Conservation (phyloP, 2,329 filamentous ascomycete species). For the Scopulariopsis brevicaulis region DNA sequence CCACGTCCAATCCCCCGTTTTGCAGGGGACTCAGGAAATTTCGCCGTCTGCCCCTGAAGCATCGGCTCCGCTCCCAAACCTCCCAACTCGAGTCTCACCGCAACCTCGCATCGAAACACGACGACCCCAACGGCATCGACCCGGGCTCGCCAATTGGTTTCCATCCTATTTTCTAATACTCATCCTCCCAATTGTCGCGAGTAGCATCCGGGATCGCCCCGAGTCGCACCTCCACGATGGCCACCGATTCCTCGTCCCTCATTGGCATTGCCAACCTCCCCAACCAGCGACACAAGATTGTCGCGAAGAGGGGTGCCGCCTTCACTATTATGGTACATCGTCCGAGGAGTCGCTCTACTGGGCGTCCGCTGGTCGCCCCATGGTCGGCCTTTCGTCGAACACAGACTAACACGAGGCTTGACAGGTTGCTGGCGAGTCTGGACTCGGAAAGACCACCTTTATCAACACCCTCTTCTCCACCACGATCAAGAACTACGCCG, state of each 20-base stretch:
- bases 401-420: slow-evolving; percentile 6
- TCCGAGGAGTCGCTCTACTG: not conserved
- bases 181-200: slow-evolving; percentile 1
- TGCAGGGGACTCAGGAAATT: slow-evolving; percentile 5
- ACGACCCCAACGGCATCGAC: slow-evolving; percentile 1
- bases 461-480: slow-evolving; percentile 99
- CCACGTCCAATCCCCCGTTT: slow-evolving; percentile 1
- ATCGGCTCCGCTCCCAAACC: slow-evolving; percentile 11
- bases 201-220: not conserved
- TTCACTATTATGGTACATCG: slow-evolving; percentile 92
- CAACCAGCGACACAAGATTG: slow-evolving; percentile 67
- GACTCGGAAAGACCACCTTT: slow-evolving; percentile 98
- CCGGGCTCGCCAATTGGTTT: slow-evolving; percentile 2
- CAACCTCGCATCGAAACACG: slow-evolving; percentile 1
- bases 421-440: slow-evolving; percentile 95
- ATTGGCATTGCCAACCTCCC: slow-evolving; percentile 67
- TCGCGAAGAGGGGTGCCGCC: slow-evolving; percentile 78
- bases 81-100: slow-evolving; percentile 1
- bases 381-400: not conserved
- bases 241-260: slow-evolving; percentile 51
- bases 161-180: not conserved
- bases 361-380: not conserved
- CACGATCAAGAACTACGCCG: slow-evolving; percentile 99
- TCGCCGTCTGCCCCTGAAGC: slow-evolving; percentile 12
- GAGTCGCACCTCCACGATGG: slow-evolving; percentile 32